Percentiles rank a stretch among this genome's conserved stretches.
Evolutionary conservation across 768 basidiomycete species (phyloP).

Genomic region (Termitomyces sp.): DNA sequence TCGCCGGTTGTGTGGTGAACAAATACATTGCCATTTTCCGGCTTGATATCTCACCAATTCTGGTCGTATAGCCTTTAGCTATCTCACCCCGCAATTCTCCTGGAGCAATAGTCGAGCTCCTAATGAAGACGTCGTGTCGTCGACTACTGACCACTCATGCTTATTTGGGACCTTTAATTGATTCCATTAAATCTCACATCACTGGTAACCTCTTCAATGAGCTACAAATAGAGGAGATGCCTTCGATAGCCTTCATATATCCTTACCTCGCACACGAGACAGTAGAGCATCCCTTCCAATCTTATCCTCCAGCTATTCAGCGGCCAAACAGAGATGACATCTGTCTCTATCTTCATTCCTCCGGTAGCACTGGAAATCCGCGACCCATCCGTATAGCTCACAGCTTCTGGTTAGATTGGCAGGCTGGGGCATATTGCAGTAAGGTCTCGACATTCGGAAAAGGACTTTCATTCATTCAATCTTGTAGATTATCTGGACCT

Average conservation of each 20-base stretch:
- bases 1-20: conserved; percentile 27
- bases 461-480: background rate
- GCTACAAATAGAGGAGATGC: conserved; percentile 25
- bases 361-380: conserved; percentile 32
- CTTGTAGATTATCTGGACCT: background rate
- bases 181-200: conserved; percentile 19
- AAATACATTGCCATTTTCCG: background rate
- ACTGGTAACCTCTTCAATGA: conserved; percentile 12
- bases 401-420: conserved; percentile 10
- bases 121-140: conserved; percentile 31
- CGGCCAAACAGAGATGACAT: conserved; percentile 8
- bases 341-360: conserved; percentile 30
- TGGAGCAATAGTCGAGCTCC: conserved; percentile 26
- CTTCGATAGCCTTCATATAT: conserved; percentile 9
- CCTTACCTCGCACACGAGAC: conserved; percentile 14
- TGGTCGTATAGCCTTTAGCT: conserved; percentile 26
- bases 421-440: background rate
- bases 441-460: background rate
- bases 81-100: conserved; percentile 34
- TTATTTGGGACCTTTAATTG: conserved; percentile 23
- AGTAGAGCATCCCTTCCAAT: conserved; percentile 3
- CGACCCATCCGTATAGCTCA: conserved; percentile 31
- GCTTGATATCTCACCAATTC: background rate
- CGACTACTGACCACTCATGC: conserved; percentile 29
- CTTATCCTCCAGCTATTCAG: conserved; percentile 3